A percentile compares a stretch with the other conserved stretches of the same genome.
Evolutionary conservation across 176 grass and related monocot genomes (phyloP).

Genomic region (Paspalum vaginatum): DNA sequence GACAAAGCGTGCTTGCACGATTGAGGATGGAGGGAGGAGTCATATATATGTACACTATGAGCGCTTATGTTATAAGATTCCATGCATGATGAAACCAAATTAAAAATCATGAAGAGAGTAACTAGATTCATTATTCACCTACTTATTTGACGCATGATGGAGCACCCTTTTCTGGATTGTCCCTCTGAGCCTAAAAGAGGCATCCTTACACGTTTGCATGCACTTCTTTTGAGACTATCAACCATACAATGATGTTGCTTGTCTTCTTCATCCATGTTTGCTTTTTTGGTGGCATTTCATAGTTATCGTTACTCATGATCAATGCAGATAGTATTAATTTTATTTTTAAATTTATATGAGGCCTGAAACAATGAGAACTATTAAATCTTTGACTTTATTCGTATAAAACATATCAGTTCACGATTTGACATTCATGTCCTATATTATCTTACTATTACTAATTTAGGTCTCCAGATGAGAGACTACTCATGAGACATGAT

Average conservation of each 20-base stretch:
- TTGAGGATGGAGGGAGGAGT: background rate
- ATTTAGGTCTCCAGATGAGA: too few relatives aligned
- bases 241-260: constrained; percentile 18
- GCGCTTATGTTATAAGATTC: constrained; percentile 23
- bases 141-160: constrained; percentile 14
- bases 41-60: background rate
- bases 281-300: constrained; percentile 13
- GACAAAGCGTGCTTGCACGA: constrained; percentile 2
- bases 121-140: constrained; percentile 25
- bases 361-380: background rate
- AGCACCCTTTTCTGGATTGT: constrained; percentile 15
- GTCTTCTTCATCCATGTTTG: background rate
- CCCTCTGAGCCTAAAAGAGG: background rate
- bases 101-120: background rate
- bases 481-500: too few relatives aligned
- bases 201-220: constrained; percentile 26
- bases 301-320: background rate
- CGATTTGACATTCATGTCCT: too few relatives aligned
- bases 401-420: too few relatives aligned
- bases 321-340: background rate
- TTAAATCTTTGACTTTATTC: background rate
- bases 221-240: background rate
- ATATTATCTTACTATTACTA: too few relatives aligned
- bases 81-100: constrained; percentile 17
- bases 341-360: background rate